Conservation (phyloP, 805 yeast genomes). For the Wickerhamomyces tratensis region DNA sequence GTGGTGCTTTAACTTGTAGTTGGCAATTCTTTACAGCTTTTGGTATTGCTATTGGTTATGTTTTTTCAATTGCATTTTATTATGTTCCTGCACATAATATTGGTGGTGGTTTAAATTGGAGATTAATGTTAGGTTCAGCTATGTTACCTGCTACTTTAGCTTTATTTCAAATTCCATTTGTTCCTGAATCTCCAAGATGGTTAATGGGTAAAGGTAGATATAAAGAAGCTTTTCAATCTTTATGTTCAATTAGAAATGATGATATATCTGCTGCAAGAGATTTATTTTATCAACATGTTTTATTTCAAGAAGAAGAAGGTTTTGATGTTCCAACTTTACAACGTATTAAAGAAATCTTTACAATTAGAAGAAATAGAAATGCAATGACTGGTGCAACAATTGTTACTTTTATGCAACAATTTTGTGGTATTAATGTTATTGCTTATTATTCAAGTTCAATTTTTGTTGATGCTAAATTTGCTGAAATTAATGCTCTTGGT, state of each 20-base stretch:
- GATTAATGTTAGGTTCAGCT: slow-evolving; percentile 63
- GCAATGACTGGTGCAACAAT: slow-evolving; percentile 75
- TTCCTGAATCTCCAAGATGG: slow-evolving; percentile 76
- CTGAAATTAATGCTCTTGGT: slow-evolving; percentile 50
- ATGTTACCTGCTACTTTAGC: slow-evolving; percentile 57
- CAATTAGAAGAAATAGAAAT: slow-evolving; percentile 73
- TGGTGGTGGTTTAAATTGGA: slow-evolving; percentile 46
- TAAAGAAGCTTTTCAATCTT: slow-evolving; percentile 44
- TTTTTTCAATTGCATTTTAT: slow-evolving; percentile 54
- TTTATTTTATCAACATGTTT: slow-evolving; percentile 55
- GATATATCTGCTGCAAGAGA: slow-evolving; percentile 62
- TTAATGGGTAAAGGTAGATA: slow-evolving; percentile 63
- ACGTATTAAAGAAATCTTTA: slow-evolving; percentile 48
- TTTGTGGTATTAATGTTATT: slow-evolving; percentile 84
- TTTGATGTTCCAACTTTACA: slow-evolving; percentile 33
- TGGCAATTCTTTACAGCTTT: slow-evolving; percentile 73
- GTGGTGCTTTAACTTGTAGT: slow-evolving; percentile 65
- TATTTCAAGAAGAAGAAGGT: slow-evolving; percentile 53
- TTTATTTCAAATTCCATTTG: slow-evolving; percentile 49
- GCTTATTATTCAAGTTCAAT: slow-evolving; percentile 79
- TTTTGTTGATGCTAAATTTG: slow-evolving; percentile 58
- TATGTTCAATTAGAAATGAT: slow-evolving; percentile 36
- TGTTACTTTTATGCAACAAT: slow-evolving; percentile 85
- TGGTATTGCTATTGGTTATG: slow-evolving; percentile 68
- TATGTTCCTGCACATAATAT: slow-evolving; percentile 30